These are phyloP conservation scores for Saussurea involucrata DNA, from an alignment of 129 eudicot genomes.

Conservation along the genomic window DNA sequence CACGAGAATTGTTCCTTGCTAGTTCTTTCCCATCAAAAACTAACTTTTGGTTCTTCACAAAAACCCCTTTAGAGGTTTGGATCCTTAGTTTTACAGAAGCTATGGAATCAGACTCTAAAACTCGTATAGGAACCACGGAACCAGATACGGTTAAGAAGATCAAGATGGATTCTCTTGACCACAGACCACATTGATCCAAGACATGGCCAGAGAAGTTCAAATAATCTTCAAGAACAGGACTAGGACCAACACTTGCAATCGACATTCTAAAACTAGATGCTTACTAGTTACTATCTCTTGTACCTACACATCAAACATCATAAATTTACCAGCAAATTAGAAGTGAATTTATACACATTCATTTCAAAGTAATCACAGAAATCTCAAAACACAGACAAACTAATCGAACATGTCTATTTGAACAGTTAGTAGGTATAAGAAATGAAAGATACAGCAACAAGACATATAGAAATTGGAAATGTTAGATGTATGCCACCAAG, in stretches of 20 bases:
- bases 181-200: constrained; percentile 30
- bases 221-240: constrained; percentile 41
- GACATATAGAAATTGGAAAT: background rate
- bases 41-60: constrained; percentile 52
- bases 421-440: background rate
- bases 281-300: background rate
- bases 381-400: background rate
- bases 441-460: background rate
- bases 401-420: background rate
- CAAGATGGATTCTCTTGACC: constrained; percentile 47
- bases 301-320: constrained; percentile 10
- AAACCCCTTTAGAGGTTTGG: constrained; percentile 48
- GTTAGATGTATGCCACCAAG: too few species aligned
- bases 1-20: constrained; percentile 43
- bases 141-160: constrained; percentile 56
- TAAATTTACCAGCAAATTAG: background rate
- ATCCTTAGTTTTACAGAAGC: constrained; percentile 70
- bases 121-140: constrained; percentile 53
- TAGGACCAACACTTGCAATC: constrained; percentile 48
- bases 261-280: constrained; percentile 30
- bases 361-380: background rate
- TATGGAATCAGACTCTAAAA: constrained; percentile 59
- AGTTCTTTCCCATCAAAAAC: constrained; percentile 66
- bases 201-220: constrained; percentile 35
- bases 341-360: background rate